phyloP scores from a whole-genome alignment of 306 rosid species.

The Calophaca sinica region DNA sequence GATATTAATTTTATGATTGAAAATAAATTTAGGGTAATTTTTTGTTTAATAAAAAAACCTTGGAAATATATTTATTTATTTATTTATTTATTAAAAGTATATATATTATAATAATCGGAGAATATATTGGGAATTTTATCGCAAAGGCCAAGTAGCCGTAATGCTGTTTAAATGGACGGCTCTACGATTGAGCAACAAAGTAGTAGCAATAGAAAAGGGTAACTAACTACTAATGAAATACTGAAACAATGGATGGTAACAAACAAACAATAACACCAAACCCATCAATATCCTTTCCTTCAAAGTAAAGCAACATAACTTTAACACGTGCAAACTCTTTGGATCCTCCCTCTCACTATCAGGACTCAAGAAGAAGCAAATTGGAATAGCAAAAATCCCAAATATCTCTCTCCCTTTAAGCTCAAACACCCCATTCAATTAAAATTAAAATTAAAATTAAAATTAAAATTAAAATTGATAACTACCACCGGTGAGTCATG shows the following conservation, averaged over 20 bases:
- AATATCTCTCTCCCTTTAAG: background rate
- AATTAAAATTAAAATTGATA: too few relatives aligned
- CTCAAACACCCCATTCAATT: background rate
- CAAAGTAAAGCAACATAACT: slow-evolving; percentile 43
- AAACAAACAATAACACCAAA: background rate
- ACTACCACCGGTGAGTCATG: background rate
- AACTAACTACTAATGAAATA: too few relatives aligned
- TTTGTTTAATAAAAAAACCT: background rate
- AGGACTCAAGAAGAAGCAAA: background rate
- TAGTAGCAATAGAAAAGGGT: background rate
- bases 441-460: background rate
- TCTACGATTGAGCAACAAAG: background rate
- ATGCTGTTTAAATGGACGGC: slow-evolving; percentile 18
- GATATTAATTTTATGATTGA: background rate
- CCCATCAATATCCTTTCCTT: slow-evolving; percentile 38
- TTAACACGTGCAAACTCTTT: slow-evolving; percentile 50
- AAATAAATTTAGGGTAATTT: background rate
- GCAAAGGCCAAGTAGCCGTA: background rate
- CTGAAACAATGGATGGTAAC: slow-evolving; percentile 8
- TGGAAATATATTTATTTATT: background rate
- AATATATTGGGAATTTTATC: background rate
- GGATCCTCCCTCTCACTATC: slow-evolving; percentile 11
- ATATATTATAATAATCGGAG: background rate
- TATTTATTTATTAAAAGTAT: too few relatives aligned
- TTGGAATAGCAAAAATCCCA: background rate